Percentiles rank a stretch among this genome's conserved stretches.
These are phyloP conservation scores for Hysterium pulicare DNA, from an alignment of 2,329 filamentous ascomycete species.

Conservation along the genomic window DNA sequence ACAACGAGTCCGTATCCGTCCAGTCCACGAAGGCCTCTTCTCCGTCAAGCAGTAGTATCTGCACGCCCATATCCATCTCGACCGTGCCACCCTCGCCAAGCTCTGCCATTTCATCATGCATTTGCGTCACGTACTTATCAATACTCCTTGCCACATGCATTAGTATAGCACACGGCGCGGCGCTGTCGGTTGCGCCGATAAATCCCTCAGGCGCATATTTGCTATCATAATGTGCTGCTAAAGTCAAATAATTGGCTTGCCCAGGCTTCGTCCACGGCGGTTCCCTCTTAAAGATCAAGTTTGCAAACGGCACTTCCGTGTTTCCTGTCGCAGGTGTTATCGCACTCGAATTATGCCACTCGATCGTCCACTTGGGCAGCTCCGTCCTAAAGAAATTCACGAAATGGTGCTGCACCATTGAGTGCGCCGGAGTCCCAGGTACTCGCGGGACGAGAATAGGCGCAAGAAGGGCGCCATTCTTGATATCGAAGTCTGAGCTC, in stretches of 20 bases:
- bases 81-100: conserved; percentile 46
- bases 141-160: conserved; percentile 81
- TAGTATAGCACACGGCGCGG: conserved; percentile 90
- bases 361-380: conserved; percentile 77
- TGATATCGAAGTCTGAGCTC: conserved; percentile 74
- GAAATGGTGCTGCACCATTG: conserved; percentile 77
- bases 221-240: conserved; percentile 94
- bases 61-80: conserved; percentile 76
- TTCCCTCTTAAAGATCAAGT: conserved; percentile 85
- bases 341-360: conserved; percentile 83
- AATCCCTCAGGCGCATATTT: conserved; percentile 79
- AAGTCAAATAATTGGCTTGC: conserved; percentile 75
- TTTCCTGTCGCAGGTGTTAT: conserved; percentile 75
- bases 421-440: conserved; percentile 75
- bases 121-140: conserved; percentile 76
- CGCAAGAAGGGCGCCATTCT: conserved; percentile 71
- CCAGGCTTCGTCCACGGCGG: conserved; percentile 74
- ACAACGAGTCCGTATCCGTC: conserved; percentile 69
- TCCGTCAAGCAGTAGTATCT: conserved; percentile 87
- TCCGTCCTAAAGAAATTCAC: conserved; percentile 72
- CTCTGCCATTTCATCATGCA: conserved; percentile 68
- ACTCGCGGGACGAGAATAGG: conserved; percentile 87
- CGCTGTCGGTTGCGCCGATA: conserved; percentile 90
- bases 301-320: conserved; percentile 75
- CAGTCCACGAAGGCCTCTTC: conserved; percentile 87